phyloP scores from a whole-genome alignment of 2,329 filamentous ascomycete genomes.

The Calonectria naviculata region DNA sequence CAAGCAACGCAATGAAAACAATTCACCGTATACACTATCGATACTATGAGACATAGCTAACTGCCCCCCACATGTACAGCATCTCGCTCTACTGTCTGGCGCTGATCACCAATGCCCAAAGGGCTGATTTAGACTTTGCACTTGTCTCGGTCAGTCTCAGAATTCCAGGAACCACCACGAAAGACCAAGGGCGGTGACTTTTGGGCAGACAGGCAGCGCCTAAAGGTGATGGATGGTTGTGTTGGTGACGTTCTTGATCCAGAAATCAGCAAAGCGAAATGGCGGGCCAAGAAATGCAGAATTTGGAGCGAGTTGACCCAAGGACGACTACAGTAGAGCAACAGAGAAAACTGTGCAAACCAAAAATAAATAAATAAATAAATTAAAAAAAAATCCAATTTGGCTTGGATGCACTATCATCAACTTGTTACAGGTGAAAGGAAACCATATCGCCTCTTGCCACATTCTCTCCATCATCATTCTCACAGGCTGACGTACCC shows the following conservation, averaged over 20 bases:
- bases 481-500: background rate
- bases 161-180: background rate
- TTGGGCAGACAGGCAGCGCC: background rate
- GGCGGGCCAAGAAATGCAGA: background rate
- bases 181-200: background rate
- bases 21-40: background rate
- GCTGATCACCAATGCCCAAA: background rate
- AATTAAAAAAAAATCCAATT: no score
- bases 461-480: background rate
- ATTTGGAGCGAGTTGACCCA: background rate
- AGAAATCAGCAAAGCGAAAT: background rate
- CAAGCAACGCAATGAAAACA: background rate
- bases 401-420: no score
- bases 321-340: background rate
- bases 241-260: background rate
- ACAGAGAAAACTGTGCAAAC: no score
- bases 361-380: background rate
- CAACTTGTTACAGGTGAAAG: no score
- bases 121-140: background rate
- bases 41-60: no score
- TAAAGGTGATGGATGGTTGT: background rate
- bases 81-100: background rate
- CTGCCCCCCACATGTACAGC: background rate
- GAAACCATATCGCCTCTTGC: background rate
- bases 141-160: background rate